These are phyloP conservation scores for Phaeosphaeriaceae sp. DNA, from an alignment of 2,329 filamentous ascomycete genomes.

Conservation along the genomic window DNA sequence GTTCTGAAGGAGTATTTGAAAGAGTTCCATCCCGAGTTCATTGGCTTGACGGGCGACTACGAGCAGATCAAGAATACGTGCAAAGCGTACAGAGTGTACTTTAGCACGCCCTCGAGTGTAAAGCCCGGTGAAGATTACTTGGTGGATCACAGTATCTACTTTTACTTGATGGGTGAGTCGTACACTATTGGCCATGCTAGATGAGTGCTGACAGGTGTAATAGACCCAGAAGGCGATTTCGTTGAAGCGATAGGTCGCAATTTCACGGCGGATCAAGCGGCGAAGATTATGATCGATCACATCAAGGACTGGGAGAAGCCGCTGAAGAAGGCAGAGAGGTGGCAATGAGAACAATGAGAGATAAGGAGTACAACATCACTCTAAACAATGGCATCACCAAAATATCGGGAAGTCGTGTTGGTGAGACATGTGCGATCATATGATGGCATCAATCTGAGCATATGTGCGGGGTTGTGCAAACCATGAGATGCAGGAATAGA, in stretches of 20 bases:
- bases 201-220: slow-evolving; percentile 26
- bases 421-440: background rate
- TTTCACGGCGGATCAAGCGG: slow-evolving; percentile 86
- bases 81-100: slow-evolving; percentile 97
- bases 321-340: slow-evolving; percentile 55
- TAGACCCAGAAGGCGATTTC: slow-evolving; percentile 95
- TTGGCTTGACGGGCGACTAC: slow-evolving; percentile 92
- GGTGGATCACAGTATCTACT: slow-evolving; percentile 99
- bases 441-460: background rate
- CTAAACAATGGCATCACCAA: background rate
- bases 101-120: slow-evolving; percentile 87
- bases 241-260: slow-evolving; percentile 96
- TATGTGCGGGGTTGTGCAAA: background rate
- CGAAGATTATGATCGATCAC: slow-evolving; percentile 83
- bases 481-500: background rate
- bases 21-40: slow-evolving; percentile 87
- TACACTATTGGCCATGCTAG: background rate
- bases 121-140: slow-evolving; percentile 95
- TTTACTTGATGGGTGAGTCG: slow-evolving; percentile 86
- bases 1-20: slow-evolving; percentile 84
- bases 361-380: background rate
- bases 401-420: background rate
- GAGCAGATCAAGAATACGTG: slow-evolving; percentile 93
- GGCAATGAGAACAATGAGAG: slow-evolving; percentile 23
- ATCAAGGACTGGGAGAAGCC: slow-evolving; percentile 76